Evolutionary conservation across 1,139 yeast genomes (phyloP).

Genomic region (Debaryomycetaceae sp.): DNA sequence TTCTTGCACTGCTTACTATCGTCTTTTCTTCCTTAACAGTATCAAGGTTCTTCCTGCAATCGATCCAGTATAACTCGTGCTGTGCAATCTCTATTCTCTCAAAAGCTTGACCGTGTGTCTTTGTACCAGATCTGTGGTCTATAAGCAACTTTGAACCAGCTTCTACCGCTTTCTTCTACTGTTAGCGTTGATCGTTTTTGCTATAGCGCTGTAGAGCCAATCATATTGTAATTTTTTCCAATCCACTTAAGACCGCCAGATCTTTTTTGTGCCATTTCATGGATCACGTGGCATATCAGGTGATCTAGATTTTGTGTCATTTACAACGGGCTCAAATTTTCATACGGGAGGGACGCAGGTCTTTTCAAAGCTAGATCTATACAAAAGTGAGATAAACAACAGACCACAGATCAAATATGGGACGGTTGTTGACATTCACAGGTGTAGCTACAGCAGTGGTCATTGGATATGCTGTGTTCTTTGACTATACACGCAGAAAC

Average conservation of each 20-base stretch:
- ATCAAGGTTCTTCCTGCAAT: no score
- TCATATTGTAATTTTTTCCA: conserved; percentile 13
- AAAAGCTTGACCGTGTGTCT: no score
- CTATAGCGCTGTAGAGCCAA: conserved; percentile 14
- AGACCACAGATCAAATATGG: no score
- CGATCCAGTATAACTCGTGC: background rate
- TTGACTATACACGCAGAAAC: conserved; percentile 88
- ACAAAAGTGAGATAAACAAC: no score
- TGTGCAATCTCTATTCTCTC: background rate
- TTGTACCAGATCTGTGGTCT: no score
- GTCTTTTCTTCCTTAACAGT: no score
- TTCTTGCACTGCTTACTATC: no score
- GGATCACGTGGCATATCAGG: conserved; percentile 2
- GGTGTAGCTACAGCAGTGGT: conserved; percentile 53
- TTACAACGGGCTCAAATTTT: background rate
- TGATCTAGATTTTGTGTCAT: conserved; percentile 1
- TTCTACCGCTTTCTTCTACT: no score
- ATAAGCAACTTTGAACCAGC: no score
- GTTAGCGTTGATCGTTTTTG: no score
- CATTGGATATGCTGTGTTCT: conserved; percentile 79
- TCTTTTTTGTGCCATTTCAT: conserved; percentile 1
- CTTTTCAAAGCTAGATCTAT: conserved; percentile 51
- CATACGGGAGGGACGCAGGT: conserved; percentile 42
- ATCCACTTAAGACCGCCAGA: background rate
- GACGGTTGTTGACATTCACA: conserved; percentile 45